Percentiles rank a stretch among this genome's conserved stretches.
These are phyloP conservation scores for Xylariaceae sp. DNA, from an alignment of 2,329 filamentous ascomycete species.

Conservation along the genomic window DNA sequence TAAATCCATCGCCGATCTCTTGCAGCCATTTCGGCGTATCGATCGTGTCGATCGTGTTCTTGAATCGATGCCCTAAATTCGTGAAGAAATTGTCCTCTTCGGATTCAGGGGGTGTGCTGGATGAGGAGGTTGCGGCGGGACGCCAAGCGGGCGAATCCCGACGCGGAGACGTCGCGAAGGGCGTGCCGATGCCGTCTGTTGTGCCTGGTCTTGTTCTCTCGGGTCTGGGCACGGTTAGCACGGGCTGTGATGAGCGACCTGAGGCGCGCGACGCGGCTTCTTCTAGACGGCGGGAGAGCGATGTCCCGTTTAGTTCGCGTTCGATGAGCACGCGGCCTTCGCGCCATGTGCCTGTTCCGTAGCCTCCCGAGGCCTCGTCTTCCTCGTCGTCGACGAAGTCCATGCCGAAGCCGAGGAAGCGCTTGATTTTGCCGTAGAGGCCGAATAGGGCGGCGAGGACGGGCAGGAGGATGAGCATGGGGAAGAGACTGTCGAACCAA, in stretches of 20 bases:
- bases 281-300: constrained; percentile 46
- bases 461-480: constrained; percentile 79
- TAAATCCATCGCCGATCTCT: constrained; percentile 63
- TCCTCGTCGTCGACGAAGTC: constrained; percentile 74
- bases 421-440: constrained; percentile 76
- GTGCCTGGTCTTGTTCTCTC: constrained; percentile 31
- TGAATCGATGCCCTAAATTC: constrained; percentile 75
- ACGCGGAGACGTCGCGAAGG: constrained; percentile 40
- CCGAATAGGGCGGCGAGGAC: constrained; percentile 84
- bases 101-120: constrained; percentile 51
- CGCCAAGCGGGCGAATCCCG: constrained; percentile 28
- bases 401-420: constrained; percentile 68
- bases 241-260: constrained; percentile 37
- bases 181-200: constrained; percentile 37
- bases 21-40: constrained; percentile 79
- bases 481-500: constrained; percentile 85
- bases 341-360: constrained; percentile 79
- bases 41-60: constrained; percentile 84
- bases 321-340: constrained; percentile 90
- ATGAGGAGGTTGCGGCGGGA: constrained; percentile 41
- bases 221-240: constrained; percentile 43
- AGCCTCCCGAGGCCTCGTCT: constrained; percentile 56
- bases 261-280: constrained; percentile 36
- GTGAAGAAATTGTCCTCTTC: constrained; percentile 80
- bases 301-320: constrained; percentile 67